A percentile compares a stretch with the other conserved stretches of the same genome.
phyloP scores from a whole-genome alignment of 2,329 filamentous ascomycete genomes.

The Alternaria infectoria region DNA sequence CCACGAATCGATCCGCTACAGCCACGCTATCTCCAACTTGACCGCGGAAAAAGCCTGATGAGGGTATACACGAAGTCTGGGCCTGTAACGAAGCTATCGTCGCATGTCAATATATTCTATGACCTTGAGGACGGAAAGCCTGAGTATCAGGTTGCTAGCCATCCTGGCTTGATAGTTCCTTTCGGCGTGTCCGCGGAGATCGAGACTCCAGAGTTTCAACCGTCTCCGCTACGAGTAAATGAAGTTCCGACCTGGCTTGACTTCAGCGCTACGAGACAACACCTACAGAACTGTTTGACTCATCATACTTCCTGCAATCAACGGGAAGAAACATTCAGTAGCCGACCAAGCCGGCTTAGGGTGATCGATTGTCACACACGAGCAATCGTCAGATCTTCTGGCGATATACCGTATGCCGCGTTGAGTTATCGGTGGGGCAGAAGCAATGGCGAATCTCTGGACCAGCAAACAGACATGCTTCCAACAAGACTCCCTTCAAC shows the following conservation, averaged over 20 bases:
- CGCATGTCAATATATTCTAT: not conserved
- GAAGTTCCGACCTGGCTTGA: not conserved
- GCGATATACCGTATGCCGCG: not conserved
- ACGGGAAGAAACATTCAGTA: too few relatives aligned
- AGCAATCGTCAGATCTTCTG: not conserved
- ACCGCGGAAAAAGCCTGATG: not conserved
- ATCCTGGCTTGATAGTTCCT: not conserved
- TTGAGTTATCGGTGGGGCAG: not conserved
- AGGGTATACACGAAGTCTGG: not conserved
- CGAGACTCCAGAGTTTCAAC: not conserved
- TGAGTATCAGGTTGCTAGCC: not conserved
- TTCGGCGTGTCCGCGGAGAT: not conserved
- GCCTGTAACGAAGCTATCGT: not conserved
- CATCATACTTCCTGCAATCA: not conserved
- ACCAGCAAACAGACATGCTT: not conserved
- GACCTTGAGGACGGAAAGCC: not conserved
- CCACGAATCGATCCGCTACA: not conserved
- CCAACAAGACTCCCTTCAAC: not conserved
- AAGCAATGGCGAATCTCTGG: not conserved
- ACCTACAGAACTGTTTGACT: not conserved
- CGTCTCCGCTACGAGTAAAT: not conserved
- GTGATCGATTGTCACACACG: not conserved
- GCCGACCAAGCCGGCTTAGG: not conserved
- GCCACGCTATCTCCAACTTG: not conserved
- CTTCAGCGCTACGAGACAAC: not conserved